Evolutionary conservation across 805 yeast species (phyloP).

Genomic region (Nakazawaea ishiwadae): DNA sequence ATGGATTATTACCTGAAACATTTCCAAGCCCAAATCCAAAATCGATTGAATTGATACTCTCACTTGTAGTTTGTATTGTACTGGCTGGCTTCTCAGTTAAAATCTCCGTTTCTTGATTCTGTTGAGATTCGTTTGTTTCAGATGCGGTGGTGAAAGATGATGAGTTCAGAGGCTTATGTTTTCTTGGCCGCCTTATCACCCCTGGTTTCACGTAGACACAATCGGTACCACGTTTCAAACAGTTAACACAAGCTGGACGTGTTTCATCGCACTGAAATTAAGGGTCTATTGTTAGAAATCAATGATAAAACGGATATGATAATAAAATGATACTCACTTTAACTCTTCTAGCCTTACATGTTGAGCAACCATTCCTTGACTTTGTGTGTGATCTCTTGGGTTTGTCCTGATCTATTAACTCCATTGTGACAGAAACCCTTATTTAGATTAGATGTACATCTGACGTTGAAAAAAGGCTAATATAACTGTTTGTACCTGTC

Average conservation of each 20-base stretch:
- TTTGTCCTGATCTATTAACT: neutral
- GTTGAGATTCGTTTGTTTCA: too few species aligned
- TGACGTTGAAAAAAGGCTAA: neutral
- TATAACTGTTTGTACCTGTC: neutral
- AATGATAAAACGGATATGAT: too few species aligned
- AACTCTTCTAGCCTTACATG: constrained; percentile 4
- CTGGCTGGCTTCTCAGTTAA: neutral
- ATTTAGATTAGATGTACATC: neutral
- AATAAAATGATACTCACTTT: neutral
- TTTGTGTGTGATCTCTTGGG: neutral
- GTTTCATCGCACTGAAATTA: constrained; percentile 9
- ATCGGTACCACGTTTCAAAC: neutral
- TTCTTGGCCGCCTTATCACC: neutral
- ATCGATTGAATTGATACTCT: neutral
- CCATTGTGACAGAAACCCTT: neutral
- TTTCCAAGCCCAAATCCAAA: neutral
- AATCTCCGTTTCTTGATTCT: too few species aligned
- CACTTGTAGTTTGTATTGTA: neutral
- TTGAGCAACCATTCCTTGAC: constrained; percentile 1
- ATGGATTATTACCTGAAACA: neutral
- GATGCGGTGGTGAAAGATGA: too few species aligned
- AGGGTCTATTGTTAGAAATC: too few species aligned
- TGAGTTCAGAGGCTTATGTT: too few species aligned
- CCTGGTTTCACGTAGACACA: neutral
- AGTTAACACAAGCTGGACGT: neutral